Conservation (phyloP, 306 rosid genomes). For the Sophora flavescens region DNA sequence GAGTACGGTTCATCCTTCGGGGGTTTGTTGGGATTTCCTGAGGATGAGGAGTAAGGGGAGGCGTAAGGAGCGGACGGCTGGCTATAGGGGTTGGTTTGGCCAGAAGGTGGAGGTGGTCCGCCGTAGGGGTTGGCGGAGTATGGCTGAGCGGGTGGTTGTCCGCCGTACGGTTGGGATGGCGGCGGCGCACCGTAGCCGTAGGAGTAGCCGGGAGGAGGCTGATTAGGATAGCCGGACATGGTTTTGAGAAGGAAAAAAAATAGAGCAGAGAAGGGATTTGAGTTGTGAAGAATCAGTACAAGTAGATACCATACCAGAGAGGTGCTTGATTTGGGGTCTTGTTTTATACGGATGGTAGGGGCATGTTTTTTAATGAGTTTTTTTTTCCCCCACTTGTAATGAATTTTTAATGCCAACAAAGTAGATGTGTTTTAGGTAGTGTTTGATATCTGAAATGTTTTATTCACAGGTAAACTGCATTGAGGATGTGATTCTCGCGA, state of each 20-base stretch:
- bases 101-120: slow-evolving; percentile 43
- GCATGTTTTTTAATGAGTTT: too few relatives aligned
- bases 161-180: slow-evolving; percentile 37
- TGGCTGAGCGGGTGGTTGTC: slow-evolving; percentile 7
- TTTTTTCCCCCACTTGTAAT: too few relatives aligned
- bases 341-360: too few relatives aligned
- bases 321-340: too few relatives aligned
- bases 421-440: too few relatives aligned
- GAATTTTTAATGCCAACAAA: too few relatives aligned
- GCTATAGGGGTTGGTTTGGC: slow-evolving; percentile 34
- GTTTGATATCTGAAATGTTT: too few relatives aligned
- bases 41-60: slow-evolving; percentile 48
- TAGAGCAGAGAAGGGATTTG: too few relatives aligned
- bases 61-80: slow-evolving; percentile 53
- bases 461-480: too few relatives aligned
- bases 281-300: too few relatives aligned
- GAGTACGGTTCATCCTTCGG: slow-evolving; percentile 57
- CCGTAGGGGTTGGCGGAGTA: slow-evolving; percentile 42
- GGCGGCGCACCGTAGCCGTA: slow-evolving; percentile 18
- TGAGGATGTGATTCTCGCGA: too few relatives aligned
- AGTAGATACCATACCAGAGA: too few relatives aligned
- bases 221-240: slow-evolving; percentile 64
- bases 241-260: neutral
- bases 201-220: neutral
- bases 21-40: slow-evolving; percentile 46